phyloP scores from a whole-genome alignment of 768 basidiomycete genomes.

The Psilocybe subaeruginosa region DNA sequence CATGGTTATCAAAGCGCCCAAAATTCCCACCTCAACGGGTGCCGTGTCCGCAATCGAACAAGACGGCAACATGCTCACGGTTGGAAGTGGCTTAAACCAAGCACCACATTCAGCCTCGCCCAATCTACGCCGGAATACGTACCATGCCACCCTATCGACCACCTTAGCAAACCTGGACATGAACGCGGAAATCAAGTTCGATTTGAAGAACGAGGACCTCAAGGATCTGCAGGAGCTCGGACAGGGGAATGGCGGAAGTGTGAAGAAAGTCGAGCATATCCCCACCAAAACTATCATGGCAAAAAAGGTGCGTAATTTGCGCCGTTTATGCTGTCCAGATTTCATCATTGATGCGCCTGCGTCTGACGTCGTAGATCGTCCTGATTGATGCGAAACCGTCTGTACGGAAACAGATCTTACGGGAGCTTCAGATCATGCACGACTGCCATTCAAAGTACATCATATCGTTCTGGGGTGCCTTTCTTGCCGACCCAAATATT shows the following conservation, averaged over 20 bases:
- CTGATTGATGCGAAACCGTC: conserved; percentile 96
- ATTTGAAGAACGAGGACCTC: conserved; percentile 88
- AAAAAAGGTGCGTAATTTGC: conserved; percentile 75
- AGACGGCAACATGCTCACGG: conserved; percentile 48
- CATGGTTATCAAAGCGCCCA: conserved; percentile 80
- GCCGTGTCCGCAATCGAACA: conserved; percentile 44
- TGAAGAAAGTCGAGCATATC: conserved; percentile 92
- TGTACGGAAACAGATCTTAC: conserved; percentile 95
- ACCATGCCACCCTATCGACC: conserved; percentile 79
- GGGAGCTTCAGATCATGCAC: conserved; percentile 99
- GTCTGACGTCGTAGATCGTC: conserved; percentile 65
- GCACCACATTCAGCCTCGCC: conserved; percentile 59
- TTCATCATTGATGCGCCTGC: neutral
- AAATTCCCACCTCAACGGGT: conserved; percentile 49
- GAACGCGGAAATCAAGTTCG: conserved; percentile 83
- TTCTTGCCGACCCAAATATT: conserved; percentile 95
- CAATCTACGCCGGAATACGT: conserved; percentile 65
- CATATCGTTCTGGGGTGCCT: conserved; percentile 97
- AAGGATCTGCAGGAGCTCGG: conserved; percentile 91
- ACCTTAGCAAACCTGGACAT: conserved; percentile 87
- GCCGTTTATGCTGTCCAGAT: neutral
- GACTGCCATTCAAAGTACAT: conserved; percentile 94
- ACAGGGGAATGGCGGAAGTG: conserved; percentile 96
- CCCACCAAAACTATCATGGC: conserved; percentile 96
- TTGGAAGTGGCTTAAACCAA: conserved; percentile 47